Base-by-base conservation (phyloP, 176 grass and related monocot genomes). In the Avena insularis region DNA sequence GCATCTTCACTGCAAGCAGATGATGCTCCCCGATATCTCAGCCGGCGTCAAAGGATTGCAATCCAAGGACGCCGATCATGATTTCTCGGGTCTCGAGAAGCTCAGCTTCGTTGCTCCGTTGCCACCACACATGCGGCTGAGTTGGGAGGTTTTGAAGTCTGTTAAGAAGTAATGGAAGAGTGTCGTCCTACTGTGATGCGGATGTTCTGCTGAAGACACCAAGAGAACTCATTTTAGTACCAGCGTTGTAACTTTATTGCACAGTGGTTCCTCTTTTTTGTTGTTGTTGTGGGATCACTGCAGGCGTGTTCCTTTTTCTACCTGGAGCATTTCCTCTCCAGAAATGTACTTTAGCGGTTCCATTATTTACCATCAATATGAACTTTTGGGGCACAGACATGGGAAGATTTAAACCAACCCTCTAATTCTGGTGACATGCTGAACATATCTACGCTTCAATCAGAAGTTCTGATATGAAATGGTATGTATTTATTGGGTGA, bases 1-100 rank as follows among this genome's bases (percentile, higher is more conserved):
- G 82, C 96, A 98, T 90, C 87, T 98, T 16, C 96, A 98, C 70
- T 98, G 96, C 86, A 96, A 98, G 84, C 96, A 98, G 79, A 94
- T 98, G 96, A 81, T 91, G 80, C 86, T 98, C 73, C 93, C 96
- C 21, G 79, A 94, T 67, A 80, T 95, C 63, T 95, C 92, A 56
- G 62, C 75, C 55, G 90, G 92, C 20, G 21, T 95, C 88, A 82
- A 94, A 55, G 79, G 85, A 27, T 60, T 89, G 68, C 90, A 90
- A 66, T 85, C 86, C 56, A 84, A 77, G 71, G 69, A 90, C 21
- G 38, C 17, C 0, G 60, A 94, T 19, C 49, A 2, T 4, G 62
- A 93, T 75, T 91, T 96, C 33, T 90, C 83, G 15, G 75, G 79
- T 82, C 69, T 94, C 0, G 89, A 94, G 77, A 96, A 92, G 88